Evolutionary conservation across 2,329 filamentous ascomycete species (phyloP).

Genomic region (Cytospora chrysosperma): DNA sequence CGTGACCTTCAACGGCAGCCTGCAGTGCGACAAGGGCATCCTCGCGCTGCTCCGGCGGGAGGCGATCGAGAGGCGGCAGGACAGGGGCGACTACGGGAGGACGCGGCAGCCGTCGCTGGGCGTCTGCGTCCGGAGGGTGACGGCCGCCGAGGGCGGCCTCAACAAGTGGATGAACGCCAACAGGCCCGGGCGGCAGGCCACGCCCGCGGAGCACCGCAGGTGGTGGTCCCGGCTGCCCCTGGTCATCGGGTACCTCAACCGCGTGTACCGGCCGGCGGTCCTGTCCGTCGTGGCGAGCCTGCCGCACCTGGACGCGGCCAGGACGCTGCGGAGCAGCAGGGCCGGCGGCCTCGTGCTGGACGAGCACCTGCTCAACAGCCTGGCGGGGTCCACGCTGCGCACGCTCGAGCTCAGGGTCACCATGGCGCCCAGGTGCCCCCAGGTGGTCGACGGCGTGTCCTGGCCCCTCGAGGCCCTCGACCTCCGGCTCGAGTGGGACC

Average conservation of each 20-base stretch:
- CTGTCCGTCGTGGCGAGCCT: not conserved
- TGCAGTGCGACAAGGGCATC: not conserved
- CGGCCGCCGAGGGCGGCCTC: not conserved
- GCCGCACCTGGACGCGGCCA: not conserved
- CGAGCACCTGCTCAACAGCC: not conserved
- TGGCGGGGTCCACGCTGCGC: not conserved
- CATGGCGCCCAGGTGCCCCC: not conserved
- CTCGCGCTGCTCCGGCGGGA: not conserved
- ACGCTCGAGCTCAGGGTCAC: not conserved
- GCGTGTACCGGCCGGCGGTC: not conserved
- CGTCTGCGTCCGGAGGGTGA: not conserved
- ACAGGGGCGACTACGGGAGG: not conserved
- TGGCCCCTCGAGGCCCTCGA: not conserved
- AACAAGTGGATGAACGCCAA: no score
- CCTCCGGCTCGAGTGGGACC: not conserved
- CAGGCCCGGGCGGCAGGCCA: not conserved
- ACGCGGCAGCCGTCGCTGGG: not conserved
- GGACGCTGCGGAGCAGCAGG: not conserved
- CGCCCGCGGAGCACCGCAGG: not conserved
- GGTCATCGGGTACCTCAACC: not conserved
- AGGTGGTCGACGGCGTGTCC: not conserved
- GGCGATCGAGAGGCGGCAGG: not conserved
- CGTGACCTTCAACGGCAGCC: not conserved
- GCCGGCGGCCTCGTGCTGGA: not conserved
- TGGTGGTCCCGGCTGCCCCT: not conserved